Base-by-base conservation (phyloP, 2,329 filamentous ascomycete genomes). In the Aureobasidium uvarum region DNA sequence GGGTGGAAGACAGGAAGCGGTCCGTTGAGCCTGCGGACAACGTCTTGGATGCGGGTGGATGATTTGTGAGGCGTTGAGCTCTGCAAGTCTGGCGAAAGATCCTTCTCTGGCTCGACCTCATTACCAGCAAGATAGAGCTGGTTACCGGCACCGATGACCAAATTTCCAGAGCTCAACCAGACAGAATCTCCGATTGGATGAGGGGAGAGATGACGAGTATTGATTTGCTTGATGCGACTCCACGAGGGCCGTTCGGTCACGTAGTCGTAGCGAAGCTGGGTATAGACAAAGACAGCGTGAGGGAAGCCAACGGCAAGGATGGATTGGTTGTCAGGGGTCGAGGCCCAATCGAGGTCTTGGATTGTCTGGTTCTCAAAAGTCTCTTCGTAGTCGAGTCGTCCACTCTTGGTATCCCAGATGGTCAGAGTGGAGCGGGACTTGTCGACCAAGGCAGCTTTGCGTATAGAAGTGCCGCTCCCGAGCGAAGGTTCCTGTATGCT, bases 111-210 rank as follows among this genome's bases (percentile, higher is more conserved):
- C 64, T 88, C 84, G 28, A 96, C 86, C n/a, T 85, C 81, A 67
- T 93, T 86, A 70, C 91, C 90, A 73, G 93, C 89, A 7, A 96
- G 83, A 74, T 96, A 93, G 14, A 99, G 81, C 73, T 97, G 93
- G 73, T 96, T 96, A 0, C 95, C 95, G 8, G 92, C 87, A 0
- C 92, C 93, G 65, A 98, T 88, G 6, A 96, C 88, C 14, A 99
- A 83, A 71, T 93, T 88, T 0, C 93, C 94, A 71, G 90, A 88
- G 33, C 88, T 86, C 14, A 97, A 80, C 95, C 95, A 99, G 18
- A 91, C 91, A 0, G 92, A 96, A 74, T 97, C 93, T 2, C 92
- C 93, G 59, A 97, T 96, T 0, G 92, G 90, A 75, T 96, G 91
- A 33, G 92, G 91, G 11, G 52, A 62, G 43, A 92, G 81, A 66